Conservation (phyloP, 192 early-diverging fungal genomes). For the Backusella westeae region DNA sequence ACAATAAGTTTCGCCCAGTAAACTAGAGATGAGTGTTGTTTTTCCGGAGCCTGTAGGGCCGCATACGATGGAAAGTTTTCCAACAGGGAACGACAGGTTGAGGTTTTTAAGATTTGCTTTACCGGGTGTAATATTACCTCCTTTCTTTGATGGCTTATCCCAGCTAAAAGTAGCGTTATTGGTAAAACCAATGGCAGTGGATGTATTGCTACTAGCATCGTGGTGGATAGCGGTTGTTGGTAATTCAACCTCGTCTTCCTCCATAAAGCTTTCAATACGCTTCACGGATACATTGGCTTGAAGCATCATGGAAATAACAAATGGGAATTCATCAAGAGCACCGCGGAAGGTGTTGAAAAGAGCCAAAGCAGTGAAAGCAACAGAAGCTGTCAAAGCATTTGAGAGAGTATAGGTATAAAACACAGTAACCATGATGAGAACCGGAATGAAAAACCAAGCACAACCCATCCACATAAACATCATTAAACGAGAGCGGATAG, state of each 20-base stretch:
- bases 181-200: conserved; percentile 57
- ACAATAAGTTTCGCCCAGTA: conserved; percentile 79
- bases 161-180: conserved; percentile 67
- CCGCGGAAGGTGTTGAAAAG: conserved; percentile 71
- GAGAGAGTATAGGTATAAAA: conserved; percentile 63
- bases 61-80: conserved; percentile 73
- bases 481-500: conserved; percentile 48
- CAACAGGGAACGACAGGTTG: conserved; percentile 62
- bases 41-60: conserved; percentile 95
- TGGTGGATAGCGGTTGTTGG: conserved; percentile 20
- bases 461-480: conserved; percentile 57
- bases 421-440: conserved; percentile 59
- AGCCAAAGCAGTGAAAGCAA: conserved; percentile 69
- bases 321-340: conserved; percentile 62
- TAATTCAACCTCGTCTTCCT: conserved; percentile 63
- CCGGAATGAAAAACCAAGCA: conserved; percentile 56
- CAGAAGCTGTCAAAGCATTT: conserved; percentile 58
- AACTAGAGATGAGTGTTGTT: conserved; percentile 72
- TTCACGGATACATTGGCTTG: conserved; percentile 64
- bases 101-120: conserved; percentile 61
- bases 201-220: conserved; percentile 10
- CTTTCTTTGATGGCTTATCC: conserved; percentile 19
- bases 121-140: conserved; percentile 22
- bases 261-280: conserved; percentile 75
- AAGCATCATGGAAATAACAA: conserved; percentile 55